Evolutionary conservation across 805 yeast genomes (phyloP), one percentile per base, ranked within the genome.

Genomic region (Candida dajiaensis): DNA sequence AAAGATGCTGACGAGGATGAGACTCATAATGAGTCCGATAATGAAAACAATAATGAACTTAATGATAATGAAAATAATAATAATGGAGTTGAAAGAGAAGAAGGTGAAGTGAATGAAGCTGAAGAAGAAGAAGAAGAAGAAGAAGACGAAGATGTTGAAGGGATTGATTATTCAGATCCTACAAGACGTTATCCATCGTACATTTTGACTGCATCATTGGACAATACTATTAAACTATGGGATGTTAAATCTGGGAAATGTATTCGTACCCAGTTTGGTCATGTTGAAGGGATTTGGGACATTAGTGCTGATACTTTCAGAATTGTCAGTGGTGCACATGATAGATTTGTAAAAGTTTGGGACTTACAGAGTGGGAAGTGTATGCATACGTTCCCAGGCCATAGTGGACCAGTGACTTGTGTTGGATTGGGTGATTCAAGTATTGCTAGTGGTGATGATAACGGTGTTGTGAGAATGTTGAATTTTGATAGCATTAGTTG

Each of bases 221-320:
- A 90, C 65, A 89, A 89, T 65, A 90, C 97, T 7, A 89, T 90
- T 64, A 89, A 90, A 63, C 65, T 92, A 41, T 90, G 97, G 97
- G 95, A 89, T 55, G 84, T 89, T 26, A 73, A 72, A 51, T 80
- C 94, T 1, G 97, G 97, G 4, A 79, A 81, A 63, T 92, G 98
- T 61, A 78, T 89, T 11, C 74, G 97, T 48, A 94, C 99, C 0
- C 92, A 94, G 65, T 94, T 92, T 69, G 99, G 99, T 3, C 99
- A 94, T 62, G 89, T 92, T 45, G 98, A 94, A 66, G 99, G 99
- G 20, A 96, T 94, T 18, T 92, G 98, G 97, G 89, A 92, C 38
- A 85, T 94, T 46, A 89, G 94, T 16, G 96, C 97, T 1, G 98
- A 94, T 69, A 89, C 90, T 36, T 94, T 94, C 73, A 77, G 99